Evolutionary conservation across 2,329 filamentous ascomycete species (phyloP), one percentile per base, ranked within the genome.

Genomic region (Cladosporium velox): DNA sequence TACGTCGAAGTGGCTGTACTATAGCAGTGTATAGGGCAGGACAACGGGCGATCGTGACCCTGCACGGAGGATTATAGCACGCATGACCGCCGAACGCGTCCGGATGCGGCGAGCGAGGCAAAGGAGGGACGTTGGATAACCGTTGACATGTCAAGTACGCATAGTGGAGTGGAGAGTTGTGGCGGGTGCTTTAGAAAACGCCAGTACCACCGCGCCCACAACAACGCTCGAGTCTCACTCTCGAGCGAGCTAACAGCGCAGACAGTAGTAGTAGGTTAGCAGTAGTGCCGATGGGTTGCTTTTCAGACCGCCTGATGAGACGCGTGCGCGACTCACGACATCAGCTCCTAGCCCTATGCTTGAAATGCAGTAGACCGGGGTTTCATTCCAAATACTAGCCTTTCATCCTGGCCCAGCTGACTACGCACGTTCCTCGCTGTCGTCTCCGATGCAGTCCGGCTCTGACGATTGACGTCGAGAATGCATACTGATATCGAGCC

Each of bases 301-400:
- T 52, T 35, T 32, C 51, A 41, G 61, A 64, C 61, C 61, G 61
- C 61, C 30, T 38, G 26, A 18, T 15, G 28, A 32, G 59, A 28
- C 44, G 59, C 51, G 61, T 38, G 61, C 34, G 52, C 52, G 52
- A 55, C 26, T 55, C 51, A 47, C 61, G 61, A 64, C 51, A 47
- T 51, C 34, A n/a, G 24, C 51, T 52, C 26, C 61, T 55, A 57
- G 55, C 60, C 49, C 52, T 64, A 35, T 64, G 55, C 49, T 47
- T 41, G 59, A 52, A 38, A 38, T 32, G 60, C 35, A 55, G 60
- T 64, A 26, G 61, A 64, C 60, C 51, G 35, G 61, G 61, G 61
- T 64, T 64, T 57, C 51, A 64, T 64, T 64, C 61, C 61, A 64
- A 64, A 64, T 64, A 64, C 34, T 47, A 54, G 51, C 61, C 35